Percentiles rank a stretch among this genome's conserved stretches.
phyloP scores from a whole-genome alignment of 2,329 filamentous ascomycete genomes.

The Nemania abortiva region DNA sequence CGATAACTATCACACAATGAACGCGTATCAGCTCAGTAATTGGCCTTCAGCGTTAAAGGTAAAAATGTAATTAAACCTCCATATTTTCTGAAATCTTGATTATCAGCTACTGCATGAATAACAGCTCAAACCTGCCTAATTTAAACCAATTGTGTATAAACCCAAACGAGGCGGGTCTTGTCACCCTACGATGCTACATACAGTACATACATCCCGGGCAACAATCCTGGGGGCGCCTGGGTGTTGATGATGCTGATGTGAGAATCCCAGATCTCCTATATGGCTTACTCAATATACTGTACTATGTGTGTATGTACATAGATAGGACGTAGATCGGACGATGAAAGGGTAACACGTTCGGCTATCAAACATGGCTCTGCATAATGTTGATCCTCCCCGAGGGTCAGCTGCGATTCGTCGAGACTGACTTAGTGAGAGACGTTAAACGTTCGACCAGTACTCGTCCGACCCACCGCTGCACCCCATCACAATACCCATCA shows the following conservation, averaged over 20 bases:
- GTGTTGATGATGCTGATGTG: conserved; percentile 35
- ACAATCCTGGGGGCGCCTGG: conserved; percentile 7
- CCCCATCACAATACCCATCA: not conserved
- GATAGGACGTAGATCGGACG: conserved; percentile 35
- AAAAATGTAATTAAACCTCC: no score
- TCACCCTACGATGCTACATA: conserved; percentile 21
- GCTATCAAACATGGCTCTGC: conserved; percentile 36
- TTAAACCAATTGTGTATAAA: conserved; percentile 29
- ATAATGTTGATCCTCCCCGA: conserved; percentile 35
- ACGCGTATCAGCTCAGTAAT: conserved; percentile 21
- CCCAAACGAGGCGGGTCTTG: conserved; percentile 17
- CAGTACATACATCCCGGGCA: conserved; percentile 4
- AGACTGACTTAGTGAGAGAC: conserved; percentile 23
- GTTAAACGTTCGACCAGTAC: conserved; percentile 8
- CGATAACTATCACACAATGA: conserved; percentile 11
- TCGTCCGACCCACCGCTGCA: not conserved
- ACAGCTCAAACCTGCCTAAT: conserved; percentile 8
- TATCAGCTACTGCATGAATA: no score
- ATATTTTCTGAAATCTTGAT: no score
- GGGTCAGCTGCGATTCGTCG: conserved; percentile 25
- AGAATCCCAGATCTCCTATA: conserved; percentile 34
- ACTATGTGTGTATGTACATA: not conserved
- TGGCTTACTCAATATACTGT: conserved; percentile 20
- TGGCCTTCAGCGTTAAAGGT: conserved; percentile 13
- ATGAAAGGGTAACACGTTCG: conserved; percentile 35